Conservation (phyloP, 257 asterid species). For the Echites panduratus region DNA sequence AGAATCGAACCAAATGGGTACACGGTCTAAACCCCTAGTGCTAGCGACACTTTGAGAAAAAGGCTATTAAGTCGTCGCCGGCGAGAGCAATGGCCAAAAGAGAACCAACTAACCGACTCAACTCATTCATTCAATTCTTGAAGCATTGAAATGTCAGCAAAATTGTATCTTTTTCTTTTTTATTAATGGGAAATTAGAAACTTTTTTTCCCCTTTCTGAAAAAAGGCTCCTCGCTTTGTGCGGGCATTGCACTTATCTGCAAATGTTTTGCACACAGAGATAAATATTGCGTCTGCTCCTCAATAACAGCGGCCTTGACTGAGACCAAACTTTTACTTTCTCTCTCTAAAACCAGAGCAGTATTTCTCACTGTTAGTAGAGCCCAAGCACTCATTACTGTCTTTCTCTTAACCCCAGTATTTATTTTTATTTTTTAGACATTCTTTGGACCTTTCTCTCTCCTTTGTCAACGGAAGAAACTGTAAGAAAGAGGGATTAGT, state of each 20-base stretch:
- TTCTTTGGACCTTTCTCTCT: conserved; percentile 13
- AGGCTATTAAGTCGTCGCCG: neutral
- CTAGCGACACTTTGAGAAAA: neutral
- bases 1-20: neutral
- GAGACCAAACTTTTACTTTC: conserved; percentile 9
- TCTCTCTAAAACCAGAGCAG: neutral
- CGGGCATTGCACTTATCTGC: neutral
- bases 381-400: neutral
- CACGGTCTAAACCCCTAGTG: neutral
- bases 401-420: conserved; percentile 26
- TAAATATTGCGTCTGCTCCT: conserved; percentile 1
- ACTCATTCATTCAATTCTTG: conserved; percentile 4
- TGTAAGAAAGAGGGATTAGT: conserved; percentile 23
- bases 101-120: neutral
- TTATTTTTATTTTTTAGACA: neutral
- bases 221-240: neutral
- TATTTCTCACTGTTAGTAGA: neutral
- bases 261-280: neutral
- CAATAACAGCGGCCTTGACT: conserved; percentile 17
- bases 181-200: neutral
- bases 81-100: neutral
- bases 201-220: neutral
- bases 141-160: neutral
- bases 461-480: conserved; percentile 42
- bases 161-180: neutral